Percentiles rank a stretch among this genome's conserved stretches.
phyloP scores from a whole-genome alignment of 202 grass and related monocot genomes.

The Setaria viridis region DNA sequence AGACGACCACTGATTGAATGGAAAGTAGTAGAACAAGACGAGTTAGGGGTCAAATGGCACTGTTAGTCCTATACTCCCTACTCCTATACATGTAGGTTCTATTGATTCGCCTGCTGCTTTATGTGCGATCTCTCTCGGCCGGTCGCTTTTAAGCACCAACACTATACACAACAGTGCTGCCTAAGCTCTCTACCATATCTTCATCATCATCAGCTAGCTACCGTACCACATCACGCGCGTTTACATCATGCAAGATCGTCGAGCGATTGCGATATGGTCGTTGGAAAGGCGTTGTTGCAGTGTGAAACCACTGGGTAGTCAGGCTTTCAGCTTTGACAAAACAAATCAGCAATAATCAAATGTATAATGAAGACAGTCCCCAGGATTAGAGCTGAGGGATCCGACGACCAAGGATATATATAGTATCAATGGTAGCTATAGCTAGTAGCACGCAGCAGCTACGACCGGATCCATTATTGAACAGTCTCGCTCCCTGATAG shows the following conservation, averaged over 20 bases:
- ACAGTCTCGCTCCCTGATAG: background rate
- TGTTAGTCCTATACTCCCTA: background rate
- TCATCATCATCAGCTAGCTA: background rate
- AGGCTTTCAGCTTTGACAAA: constrained; percentile 23
- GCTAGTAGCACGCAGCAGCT: background rate
- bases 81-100: background rate
- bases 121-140: background rate
- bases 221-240: background rate
- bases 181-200: too few relatives aligned
- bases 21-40: constrained; percentile 9
- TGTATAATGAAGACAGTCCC: background rate
- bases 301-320: constrained; percentile 40
- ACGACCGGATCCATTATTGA: background rate
- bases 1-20: background rate
- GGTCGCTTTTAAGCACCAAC: constrained; percentile 4
- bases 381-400: background rate
- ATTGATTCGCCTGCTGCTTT: background rate
- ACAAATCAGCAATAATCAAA: background rate
- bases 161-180: background rate
- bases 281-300: background rate
- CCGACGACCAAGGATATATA: background rate
- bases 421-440: background rate
- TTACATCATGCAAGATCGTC: constrained; percentile 28
- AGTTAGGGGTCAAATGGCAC: constrained; percentile 31
- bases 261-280: background rate